These are phyloP conservation scores for Spiromastix sp. DNA, from an alignment of 2,329 filamentous ascomycete species.

Conservation along the genomic window DNA sequence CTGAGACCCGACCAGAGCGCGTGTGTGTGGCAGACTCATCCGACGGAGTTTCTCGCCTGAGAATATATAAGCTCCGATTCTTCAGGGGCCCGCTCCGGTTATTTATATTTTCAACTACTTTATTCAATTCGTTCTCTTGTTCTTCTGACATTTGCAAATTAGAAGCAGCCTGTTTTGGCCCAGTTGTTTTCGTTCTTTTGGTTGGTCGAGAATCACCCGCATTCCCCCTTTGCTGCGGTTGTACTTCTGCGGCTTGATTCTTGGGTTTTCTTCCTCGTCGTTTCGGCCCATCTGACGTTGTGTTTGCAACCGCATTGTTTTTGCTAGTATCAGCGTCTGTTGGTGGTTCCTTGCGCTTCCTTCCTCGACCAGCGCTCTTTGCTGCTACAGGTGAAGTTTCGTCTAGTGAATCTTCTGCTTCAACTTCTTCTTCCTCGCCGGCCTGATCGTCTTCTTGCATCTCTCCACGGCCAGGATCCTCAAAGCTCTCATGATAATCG, in stretches of 20 bases:
- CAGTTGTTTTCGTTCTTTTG: constrained; percentile 23
- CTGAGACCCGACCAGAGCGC: constrained; percentile 70
- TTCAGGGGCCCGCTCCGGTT: constrained; percentile 36
- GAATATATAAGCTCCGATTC: constrained; percentile 39
- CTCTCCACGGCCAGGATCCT: constrained; percentile 1
- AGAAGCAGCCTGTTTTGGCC: constrained; percentile 13
- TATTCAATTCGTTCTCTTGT: constrained; percentile 28
- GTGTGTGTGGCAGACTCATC: constrained; percentile 50
- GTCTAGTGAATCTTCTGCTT: constrained; percentile 8
- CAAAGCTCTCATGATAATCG: constrained; percentile 13
- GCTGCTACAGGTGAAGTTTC: constrained; percentile 7
- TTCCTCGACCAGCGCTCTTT: constrained; percentile 7
- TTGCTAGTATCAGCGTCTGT: not conserved
- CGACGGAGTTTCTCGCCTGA: constrained; percentile 41
- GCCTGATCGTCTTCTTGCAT: too few species aligned
- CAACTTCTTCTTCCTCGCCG: not conserved
- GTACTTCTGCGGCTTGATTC: constrained; percentile 5
- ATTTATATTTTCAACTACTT: constrained; percentile 34
- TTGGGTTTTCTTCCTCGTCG: constrained; percentile 24
- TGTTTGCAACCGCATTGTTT: not conserved
- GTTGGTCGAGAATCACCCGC: constrained; percentile 17
- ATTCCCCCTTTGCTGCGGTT: too few species aligned
- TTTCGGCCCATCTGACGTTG: constrained; percentile 12
- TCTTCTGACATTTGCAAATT: constrained; percentile 20
- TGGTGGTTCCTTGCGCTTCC: constrained; percentile 9